Percentiles rank a stretch among this genome's conserved stretches.
These are phyloP conservation scores for Lotus japonicus DNA, from an alignment of 306 rosid species.

Conservation along the genomic window DNA sequence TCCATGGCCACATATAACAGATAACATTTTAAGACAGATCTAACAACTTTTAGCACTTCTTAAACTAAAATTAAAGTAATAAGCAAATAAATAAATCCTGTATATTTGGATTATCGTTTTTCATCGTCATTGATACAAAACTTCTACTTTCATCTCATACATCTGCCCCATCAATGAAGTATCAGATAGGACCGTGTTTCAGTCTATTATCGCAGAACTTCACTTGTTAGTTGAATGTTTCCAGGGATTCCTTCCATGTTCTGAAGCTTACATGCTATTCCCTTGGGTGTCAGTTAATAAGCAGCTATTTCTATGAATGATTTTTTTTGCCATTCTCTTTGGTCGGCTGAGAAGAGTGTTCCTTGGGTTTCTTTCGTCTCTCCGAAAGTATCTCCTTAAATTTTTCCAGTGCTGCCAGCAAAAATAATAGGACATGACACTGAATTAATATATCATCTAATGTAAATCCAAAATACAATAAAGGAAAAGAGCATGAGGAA, in stretches of 20 bases:
- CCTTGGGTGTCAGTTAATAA: too few species aligned
- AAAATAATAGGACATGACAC: neutral
- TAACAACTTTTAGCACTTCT: neutral
- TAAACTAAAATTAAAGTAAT: neutral
- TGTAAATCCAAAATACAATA: slow-evolving; percentile 10
- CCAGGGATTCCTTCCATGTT: neutral
- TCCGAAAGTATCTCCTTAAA: slow-evolving; percentile 47
- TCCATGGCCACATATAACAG: neutral
- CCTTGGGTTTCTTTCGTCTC: slow-evolving; percentile 45
- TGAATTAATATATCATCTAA: slow-evolving; percentile 8
- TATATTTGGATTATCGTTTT: neutral
- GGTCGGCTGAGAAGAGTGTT: slow-evolving; percentile 19
- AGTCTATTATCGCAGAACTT: neutral
- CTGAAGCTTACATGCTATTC: too few species aligned
- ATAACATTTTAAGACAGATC: neutral
- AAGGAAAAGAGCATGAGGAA: slow-evolving; percentile 4
- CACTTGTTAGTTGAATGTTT: neutral
- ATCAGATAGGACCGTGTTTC: neutral
- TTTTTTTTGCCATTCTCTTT: slow-evolving; percentile 12
- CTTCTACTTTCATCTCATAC: neutral
- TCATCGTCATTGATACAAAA: neutral
- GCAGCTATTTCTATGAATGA: slow-evolving; percentile 12
- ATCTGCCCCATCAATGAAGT: neutral
- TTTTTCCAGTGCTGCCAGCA: slow-evolving; percentile 55
- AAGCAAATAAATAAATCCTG: neutral